Conservation (phyloP, 139 green algal genomes). For the Edaphochlamys debaryana region DNA sequence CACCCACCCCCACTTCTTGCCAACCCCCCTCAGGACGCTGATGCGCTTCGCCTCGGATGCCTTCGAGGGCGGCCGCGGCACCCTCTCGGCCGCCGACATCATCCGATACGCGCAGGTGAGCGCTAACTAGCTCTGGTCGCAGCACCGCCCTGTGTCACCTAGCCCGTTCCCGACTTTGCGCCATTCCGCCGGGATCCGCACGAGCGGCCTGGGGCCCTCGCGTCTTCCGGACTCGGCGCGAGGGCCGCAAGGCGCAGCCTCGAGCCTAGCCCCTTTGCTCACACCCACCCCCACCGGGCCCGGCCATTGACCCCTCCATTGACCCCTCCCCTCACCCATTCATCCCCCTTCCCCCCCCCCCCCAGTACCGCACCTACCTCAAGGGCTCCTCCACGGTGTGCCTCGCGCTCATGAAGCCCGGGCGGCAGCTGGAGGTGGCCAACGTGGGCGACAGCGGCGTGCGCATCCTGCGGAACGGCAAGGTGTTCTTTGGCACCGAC, state of each 20-base stretch:
- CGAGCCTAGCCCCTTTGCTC: too few relatives aligned
- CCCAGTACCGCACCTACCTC: slow-evolving; percentile 40
- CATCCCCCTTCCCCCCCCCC: not conserved
- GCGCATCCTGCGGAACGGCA: slow-evolving; percentile 72
- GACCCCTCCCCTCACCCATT: not conserved
- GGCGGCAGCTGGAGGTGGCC: slow-evolving; percentile 64
- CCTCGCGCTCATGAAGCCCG: slow-evolving; percentile 54
- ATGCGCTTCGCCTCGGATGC: slow-evolving; percentile 44
- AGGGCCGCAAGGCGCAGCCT: too few relatives aligned
- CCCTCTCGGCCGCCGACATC: slow-evolving; percentile 47
- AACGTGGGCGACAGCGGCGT: slow-evolving; percentile 89
- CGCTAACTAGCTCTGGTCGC: too few relatives aligned
- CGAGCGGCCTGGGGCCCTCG: too few relatives aligned
- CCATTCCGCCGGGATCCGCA: too few relatives aligned
- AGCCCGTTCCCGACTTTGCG: too few relatives aligned
- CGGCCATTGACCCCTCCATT: too few relatives aligned
- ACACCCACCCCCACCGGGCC: too few relatives aligned
- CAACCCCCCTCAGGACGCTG: slow-evolving; percentile 30
- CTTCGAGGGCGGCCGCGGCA: slow-evolving; percentile 19
- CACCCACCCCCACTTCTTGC: too few relatives aligned
- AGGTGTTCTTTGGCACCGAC: slow-evolving; percentile 74
- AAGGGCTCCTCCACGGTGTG: slow-evolving; percentile 49
- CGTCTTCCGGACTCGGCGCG: too few relatives aligned
- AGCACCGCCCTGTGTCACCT: too few relatives aligned
- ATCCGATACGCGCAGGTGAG: slow-evolving; percentile 61